Evolutionary conservation across 73 alveolate genomes (phyloP), one percentile per base, ranked within the genome.

Genomic region (Stentor roeselii): DNA sequence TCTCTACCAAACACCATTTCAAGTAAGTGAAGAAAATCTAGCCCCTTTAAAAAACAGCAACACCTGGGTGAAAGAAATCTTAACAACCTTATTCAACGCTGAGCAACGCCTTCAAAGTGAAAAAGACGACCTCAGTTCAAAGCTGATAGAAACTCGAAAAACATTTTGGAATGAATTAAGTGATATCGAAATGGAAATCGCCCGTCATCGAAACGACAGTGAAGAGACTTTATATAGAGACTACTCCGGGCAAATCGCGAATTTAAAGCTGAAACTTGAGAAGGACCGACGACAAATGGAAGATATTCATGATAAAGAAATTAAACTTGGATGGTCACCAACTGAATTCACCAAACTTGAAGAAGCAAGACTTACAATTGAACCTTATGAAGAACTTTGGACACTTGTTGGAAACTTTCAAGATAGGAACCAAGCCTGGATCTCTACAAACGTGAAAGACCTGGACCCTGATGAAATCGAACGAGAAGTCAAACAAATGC

Each of bases 401-500:
- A 82, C 76, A 40, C 58, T 82, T 0, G 84, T 86, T 31, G 82
- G 92, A 15, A 3, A 67, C 32, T 77, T 78, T 41, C 67, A 60
- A 75, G 92, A 86, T n/a, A 86, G 88, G 42, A 84, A 84, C 21
- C 76, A 42, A 39, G 75, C 61, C 74, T 87, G 92, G 87, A 83
- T 87, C 86, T 34, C 39, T 11, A 87, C 86, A 6, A 82, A 86
- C 3, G 83, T 86, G 11, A 86, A 39, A 50, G 87, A 85, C 35
- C 86, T 87, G n/a, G 87, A 87, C 85, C 59, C 86, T 40, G 60
- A 82, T 41, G 93, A 87, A 31, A 88, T 78, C 3, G 93, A 87
- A 86, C 27, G 90, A 3, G 75, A 80, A 0, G 89, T 85, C n/a
- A 87, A 84, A 67, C 82, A 86, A 6, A 59, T 80, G 38, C 36